Evolutionary conservation across 805 yeast genomes (phyloP), one percentile per base, ranked within the genome.

Genomic region (Kazachstania kunashirensis): DNA sequence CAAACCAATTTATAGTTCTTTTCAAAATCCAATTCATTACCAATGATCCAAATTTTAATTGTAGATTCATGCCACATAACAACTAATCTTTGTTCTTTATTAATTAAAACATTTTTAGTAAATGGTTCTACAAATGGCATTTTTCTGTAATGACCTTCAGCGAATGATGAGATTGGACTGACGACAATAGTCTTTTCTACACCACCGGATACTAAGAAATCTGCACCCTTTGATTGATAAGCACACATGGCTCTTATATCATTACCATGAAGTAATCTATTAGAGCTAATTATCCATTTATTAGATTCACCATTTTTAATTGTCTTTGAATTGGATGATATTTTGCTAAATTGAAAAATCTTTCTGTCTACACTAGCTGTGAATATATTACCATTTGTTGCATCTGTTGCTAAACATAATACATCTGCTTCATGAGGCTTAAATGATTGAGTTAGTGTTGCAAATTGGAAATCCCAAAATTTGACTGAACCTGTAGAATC

Each of bases 401-500:
- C 59, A 52, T 83, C 85, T 11, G 71, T 63, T 1, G 80, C 64
- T 33, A 92, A 62, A 39, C 85, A 74, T 45, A 92, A 65, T 4
- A 88, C 84, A 69, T 92, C 99, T 1, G 95, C 96, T 33, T 82
- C 94, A 54, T 92, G 97, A 9, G 76, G 75, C 45, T 75, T 72
- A 58, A 85, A 86, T 17, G 82, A 75, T 59, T 89, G 97, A 35
- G 75, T 66, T 41, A 92, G 64, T 1, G 95, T 78, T 47, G 77
- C 77, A 47, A 75, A 79, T 33, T 73, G 70, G 44, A 80, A 67
- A 51, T 89, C 95, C 99, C 99, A 92, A 45, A 92, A 72, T 59
- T 89, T 89, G 36, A 92, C 74, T 7, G 83, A 70, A 2, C 99
- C 99, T 1, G 96, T 89, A 5, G 96, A 86, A 62, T 92, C 99